A percentile compares a stretch with the other conserved stretches of the same genome.
These are phyloP conservation scores for Boletales sp. DNA, from an alignment of 768 basidiomycete genomes.

Conservation along the genomic window DNA sequence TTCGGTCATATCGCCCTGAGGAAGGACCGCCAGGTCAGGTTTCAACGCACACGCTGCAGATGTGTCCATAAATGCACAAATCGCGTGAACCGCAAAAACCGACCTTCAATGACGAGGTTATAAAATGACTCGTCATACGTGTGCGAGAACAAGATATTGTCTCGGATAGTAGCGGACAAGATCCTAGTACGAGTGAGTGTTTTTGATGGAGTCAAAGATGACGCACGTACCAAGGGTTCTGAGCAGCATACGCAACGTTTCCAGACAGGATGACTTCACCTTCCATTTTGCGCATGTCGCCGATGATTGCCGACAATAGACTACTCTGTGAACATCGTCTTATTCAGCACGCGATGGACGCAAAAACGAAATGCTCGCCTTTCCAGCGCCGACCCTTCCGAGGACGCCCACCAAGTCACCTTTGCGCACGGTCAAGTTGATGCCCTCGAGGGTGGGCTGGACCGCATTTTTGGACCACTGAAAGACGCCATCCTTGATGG, in stretches of 20 bases:
- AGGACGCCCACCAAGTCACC: slow-evolving; percentile 84
- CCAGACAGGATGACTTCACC: slow-evolving; percentile 72
- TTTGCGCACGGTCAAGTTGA: slow-evolving; percentile 71
- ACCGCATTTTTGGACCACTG: slow-evolving; percentile 61
- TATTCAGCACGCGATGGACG: background rate
- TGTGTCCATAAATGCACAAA: background rate
- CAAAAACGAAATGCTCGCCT: slow-evolving; percentile 42
- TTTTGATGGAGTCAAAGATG: background rate
- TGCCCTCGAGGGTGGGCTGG: slow-evolving; percentile 67
- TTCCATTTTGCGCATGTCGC: slow-evolving; percentile 77
- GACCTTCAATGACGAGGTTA: slow-evolving; percentile 76
- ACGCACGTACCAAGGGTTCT: slow-evolving; percentile 71
- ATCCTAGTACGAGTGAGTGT: slow-evolving; percentile 46
- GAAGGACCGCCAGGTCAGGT: slow-evolving; percentile 74
- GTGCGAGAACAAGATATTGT: slow-evolving; percentile 92
- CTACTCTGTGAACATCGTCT: slow-evolving; percentile 47
- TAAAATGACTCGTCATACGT: slow-evolving; percentile 85
- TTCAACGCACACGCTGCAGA: slow-evolving; percentile 74
- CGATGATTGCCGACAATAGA: slow-evolving; percentile 75
- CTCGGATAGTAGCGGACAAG: slow-evolving; percentile 78
- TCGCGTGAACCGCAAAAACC: background rate
- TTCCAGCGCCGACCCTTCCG: slow-evolving; percentile 89
- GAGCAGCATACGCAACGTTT: slow-evolving; percentile 77
- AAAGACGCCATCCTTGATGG: slow-evolving; percentile 77
- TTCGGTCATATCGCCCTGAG: slow-evolving; percentile 80